Evolutionary conservation across 2,329 filamentous ascomycete genomes (phyloP), one percentile per base, ranked within the genome.

Genomic region (Alternaria sp.): DNA sequence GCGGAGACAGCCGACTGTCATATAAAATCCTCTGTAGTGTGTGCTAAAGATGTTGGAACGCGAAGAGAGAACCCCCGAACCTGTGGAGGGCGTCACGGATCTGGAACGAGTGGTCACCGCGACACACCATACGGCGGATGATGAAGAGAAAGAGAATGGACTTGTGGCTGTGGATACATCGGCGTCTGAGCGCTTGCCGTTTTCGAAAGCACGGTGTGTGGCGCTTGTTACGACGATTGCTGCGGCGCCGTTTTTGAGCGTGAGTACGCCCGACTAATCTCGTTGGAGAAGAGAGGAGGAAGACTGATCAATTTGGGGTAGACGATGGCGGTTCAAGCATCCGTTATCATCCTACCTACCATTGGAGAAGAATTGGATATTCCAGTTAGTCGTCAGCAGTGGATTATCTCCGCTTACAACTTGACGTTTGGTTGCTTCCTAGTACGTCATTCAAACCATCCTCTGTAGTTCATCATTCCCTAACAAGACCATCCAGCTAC

Each of bases 391-490:
- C 83, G 88, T 15, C 83, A 87, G 61, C 88, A 90, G 79, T 91
- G 89, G 89, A 84, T 91, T 64, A 82, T 91, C 0, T 91, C 89
- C 0, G 86, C 88, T 0, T 91, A 91, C 72, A 83, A 86, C 5
- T 83, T 91, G 15, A 83, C 88, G 0, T 91, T 91, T 69, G 89
- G 88, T 50, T 91, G 89, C 76, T 90, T 91, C 71, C 79, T 91
- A 25, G 72, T 74, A 66, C 13, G 30, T 7, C 25, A 3, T 26
- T 26, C 21, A 26, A 26, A 26, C 25, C 25, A 26, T 8, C 8
- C 25, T 26, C 8, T 26, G 3, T 9, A 26, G 8, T 26, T 26
- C 25, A 3, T 26, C 8, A 10, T 26, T 26, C 8, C 25, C 62
- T 72, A 54, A 70, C 30, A 3, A 40, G 5, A 15, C 10, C 36